Percentiles rank a stretch among this genome's conserved stretches.
Conservation (phyloP, 805 yeast species). For the Candida namnaoensis region DNA sequence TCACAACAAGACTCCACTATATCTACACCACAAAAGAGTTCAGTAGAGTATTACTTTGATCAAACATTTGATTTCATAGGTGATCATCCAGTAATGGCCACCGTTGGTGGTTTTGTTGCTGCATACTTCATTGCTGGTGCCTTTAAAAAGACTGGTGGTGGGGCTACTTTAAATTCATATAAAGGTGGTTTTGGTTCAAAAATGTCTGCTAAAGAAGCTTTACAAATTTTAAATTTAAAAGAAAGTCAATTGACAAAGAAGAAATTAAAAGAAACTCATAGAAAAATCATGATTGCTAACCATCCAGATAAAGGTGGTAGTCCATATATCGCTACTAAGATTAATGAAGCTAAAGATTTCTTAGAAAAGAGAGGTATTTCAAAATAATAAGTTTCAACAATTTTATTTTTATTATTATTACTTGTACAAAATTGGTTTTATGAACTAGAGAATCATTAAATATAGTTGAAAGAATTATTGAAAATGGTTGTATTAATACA, state of each 20-base stretch:
- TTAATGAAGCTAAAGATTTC: constrained; percentile 86
- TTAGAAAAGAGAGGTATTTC: constrained; percentile 42
- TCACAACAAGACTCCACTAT: constrained; percentile 7
- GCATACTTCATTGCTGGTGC: constrained; percentile 61
- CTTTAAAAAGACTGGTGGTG: constrained; percentile 35
- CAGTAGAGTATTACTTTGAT: constrained; percentile 58
- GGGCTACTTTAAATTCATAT: constrained; percentile 36
- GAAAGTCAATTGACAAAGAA: constrained; percentile 56
- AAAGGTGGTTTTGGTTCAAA: constrained; percentile 92
- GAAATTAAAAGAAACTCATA: constrained; percentile 69
- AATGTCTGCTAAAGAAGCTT: constrained; percentile 84
- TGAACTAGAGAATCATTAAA: too few relatives aligned
- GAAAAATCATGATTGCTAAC: constrained; percentile 77
- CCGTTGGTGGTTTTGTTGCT: constrained; percentile 58
- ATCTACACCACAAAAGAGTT: constrained; percentile 16
- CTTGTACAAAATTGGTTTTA: too few relatives aligned
- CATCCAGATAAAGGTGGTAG: constrained; percentile 96
- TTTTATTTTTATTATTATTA: too few relatives aligned
- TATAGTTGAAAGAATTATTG: too few relatives aligned
- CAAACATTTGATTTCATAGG: constrained; percentile 50
- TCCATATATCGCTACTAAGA: constrained; percentile 80
- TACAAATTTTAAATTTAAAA: constrained; percentile 69
- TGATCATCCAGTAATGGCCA: constrained; percentile 69
- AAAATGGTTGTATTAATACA: too few relatives aligned
- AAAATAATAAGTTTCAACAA: constrained; percentile 4